Evolutionary conservation across 768 basidiomycete species (phyloP).

Genomic region (Russula earlei): DNA sequence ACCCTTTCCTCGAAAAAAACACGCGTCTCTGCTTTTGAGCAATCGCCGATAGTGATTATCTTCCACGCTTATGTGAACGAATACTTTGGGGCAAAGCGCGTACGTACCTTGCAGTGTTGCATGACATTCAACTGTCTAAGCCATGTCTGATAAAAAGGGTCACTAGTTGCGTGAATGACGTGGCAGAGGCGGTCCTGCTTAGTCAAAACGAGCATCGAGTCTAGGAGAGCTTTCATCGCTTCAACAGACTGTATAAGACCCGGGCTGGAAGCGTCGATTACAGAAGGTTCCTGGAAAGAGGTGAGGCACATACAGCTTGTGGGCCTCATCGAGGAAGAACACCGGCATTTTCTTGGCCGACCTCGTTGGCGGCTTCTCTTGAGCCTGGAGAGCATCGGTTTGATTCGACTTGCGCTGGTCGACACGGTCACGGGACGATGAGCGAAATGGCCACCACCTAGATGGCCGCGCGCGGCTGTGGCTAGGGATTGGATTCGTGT

Average conservation of each 20-base stretch:
- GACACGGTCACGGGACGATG: constrained; percentile 7
- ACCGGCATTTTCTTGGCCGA: constrained; percentile 64
- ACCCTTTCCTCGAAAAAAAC: constrained; percentile 56
- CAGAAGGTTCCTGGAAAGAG: neutral
- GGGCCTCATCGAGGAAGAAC: constrained; percentile 80
- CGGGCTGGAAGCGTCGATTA: constrained; percentile 35
- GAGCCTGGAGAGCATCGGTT: constrained; percentile 22
- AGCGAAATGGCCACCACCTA: constrained; percentile 15
- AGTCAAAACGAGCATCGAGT: constrained; percentile 78
- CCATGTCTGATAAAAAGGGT: constrained; percentile 82
- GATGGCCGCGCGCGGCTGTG: constrained; percentile 8
- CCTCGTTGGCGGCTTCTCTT: constrained; percentile 28
- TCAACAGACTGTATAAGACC: constrained; percentile 67
- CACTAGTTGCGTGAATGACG: constrained; percentile 73
- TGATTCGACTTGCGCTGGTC: constrained; percentile 1
- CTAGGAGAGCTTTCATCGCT: constrained; percentile 76
- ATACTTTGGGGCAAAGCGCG: neutral
- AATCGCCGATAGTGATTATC: constrained; percentile 76
- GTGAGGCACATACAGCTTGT: constrained; percentile 52
- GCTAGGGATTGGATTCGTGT: neutral
- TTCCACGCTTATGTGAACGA: constrained; percentile 22
- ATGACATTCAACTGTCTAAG: constrained; percentile 69
- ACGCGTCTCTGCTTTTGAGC: constrained; percentile 60
- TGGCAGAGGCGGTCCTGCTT: constrained; percentile 83
- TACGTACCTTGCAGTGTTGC: constrained; percentile 67